Evolutionary conservation across 345 rosid genomes (phyloP).

Genomic region (Camelina sativa): DNA sequence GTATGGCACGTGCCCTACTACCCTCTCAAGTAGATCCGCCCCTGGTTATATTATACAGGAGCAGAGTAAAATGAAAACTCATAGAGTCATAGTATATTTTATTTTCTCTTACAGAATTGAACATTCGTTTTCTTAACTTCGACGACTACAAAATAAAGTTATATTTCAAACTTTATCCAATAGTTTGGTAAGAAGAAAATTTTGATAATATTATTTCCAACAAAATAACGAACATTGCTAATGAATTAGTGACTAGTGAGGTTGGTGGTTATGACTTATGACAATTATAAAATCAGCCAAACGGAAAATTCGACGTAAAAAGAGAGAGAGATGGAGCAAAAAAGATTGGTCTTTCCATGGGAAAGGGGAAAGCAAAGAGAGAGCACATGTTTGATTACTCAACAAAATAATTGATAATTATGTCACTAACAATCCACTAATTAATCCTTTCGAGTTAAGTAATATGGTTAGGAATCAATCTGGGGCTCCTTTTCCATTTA

Average conservation of each 20-base stretch:
- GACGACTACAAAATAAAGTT: background rate
- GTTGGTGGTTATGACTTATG: slow-evolving; percentile 37
- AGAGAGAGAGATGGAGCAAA: slow-evolving; percentile 9
- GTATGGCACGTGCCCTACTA: too few species aligned
- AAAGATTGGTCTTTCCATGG: slow-evolving; percentile 21
- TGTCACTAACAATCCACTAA: slow-evolving; percentile 46
- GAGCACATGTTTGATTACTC: slow-evolving; percentile 42
- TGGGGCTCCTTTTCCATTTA: slow-evolving; percentile 22
- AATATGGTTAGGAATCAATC: slow-evolving; percentile 45
- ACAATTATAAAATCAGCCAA: slow-evolving; percentile 31
- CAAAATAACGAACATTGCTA: slow-evolving; percentile 18
- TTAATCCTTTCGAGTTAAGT: slow-evolving; percentile 45
- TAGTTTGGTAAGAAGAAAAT: slow-evolving; percentile 35
- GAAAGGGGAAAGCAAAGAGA: slow-evolving; percentile 41
- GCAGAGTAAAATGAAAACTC: background rate
- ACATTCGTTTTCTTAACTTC: slow-evolving; percentile 1
- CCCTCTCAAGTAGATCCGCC: too few species aligned
- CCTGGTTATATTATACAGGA: background rate
- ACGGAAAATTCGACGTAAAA: slow-evolving; percentile 26
- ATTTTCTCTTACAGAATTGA: slow-evolving; percentile 14
- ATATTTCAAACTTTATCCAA: slow-evolving; percentile 21
- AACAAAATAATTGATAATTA: slow-evolving; percentile 41
- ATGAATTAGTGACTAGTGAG: slow-evolving; percentile 34
- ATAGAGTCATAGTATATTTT: background rate
- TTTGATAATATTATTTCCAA: background rate